Base-by-base conservation (phyloP, 768 basidiomycete genomes). In the Agaricus blazei region DNA sequence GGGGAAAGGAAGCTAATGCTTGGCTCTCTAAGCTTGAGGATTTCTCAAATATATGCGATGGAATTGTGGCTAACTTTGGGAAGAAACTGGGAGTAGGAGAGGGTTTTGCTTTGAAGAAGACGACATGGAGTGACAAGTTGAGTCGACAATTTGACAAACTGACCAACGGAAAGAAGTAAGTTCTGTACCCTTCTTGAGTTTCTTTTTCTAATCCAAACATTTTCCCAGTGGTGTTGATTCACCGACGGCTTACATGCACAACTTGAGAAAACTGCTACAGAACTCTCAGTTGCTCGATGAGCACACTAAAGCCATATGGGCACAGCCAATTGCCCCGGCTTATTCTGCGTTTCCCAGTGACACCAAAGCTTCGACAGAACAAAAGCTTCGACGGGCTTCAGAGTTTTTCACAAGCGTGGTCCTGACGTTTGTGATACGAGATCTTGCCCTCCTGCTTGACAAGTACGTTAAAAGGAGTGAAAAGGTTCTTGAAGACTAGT, bases 401-500 rank as follows among this genome's bases (percentile, higher is more conserved):
- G 90, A 95, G 64, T 96, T 96, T 68, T 96, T 95, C 62, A 89
- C 89, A 26, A 88, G 79, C 51, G 91, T 94, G 58, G 83, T 96
- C 52, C 76, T 93, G 58, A 89, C 89, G 15, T 94, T 96, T 67
- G 91, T 96, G 63, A 84, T 96, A 63, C 84, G 85, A 51, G 92
- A 94, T 68, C 77, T 93, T 60, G 89, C 90, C 41, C 84, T 87
- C 63, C 72, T 95, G 48, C 76, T 95, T 58, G 93, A 95, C 76
- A 94, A 95, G 72, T 94, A 93, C 68, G 88, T 87, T 60, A 93
- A 93, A 79, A 90, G 90, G 68, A 91, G 90, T 71, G 92, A 92
- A 72, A 92, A 91, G 71, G 92, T 90, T 89, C 78, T 93, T 37
- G 88, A 84, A 37, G 91, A 94, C 66, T 93, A 75, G 76, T 12